Evolutionary conservation across 768 basidiomycete species (phyloP), one percentile per base, ranked within the genome.

Genomic region (Collybia sp.): DNA sequence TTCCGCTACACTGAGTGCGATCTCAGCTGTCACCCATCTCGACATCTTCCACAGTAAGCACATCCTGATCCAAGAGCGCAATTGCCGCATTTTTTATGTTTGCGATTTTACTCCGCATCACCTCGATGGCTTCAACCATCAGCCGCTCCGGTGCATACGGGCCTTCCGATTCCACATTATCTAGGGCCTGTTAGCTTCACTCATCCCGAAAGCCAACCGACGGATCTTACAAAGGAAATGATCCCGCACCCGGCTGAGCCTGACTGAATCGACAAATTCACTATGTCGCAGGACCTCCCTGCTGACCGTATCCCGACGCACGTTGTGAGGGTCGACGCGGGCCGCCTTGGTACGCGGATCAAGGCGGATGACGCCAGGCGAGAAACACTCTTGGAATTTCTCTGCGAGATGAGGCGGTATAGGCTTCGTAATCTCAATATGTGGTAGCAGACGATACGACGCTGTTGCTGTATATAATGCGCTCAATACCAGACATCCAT

Each of bases 281-380:
- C 86, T 83, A 64, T 97, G 88, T 51, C 95, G 79, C 37, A 96
- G 72, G 1, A 94, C 94, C 66, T 98, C 94, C 38, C 96, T 75
- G 52, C 83, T 91, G 59, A 99, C 89, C 2, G 83, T 88, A 59
- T 99, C 96, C 47, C 82, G 83, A 30, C 94, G 75, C 15, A 93
- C 78, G 31, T 77, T 74, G 13, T 75, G 64, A 40, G 77, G 65
- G 56, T 89, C 79, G 16, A 88, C 83, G 39, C 70, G 74, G 30
- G 87, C 79, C 44, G 64, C 66, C 56, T 80, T 74, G 16, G 84
- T 84, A 16, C 56, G 61, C 0, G 78, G 72, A 52, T 82, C 69
- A 30, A 90, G 64, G 36, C 74, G 72, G 48, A 93, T 83, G 41
- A 92, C 89, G 2, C 88, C 88, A 0, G 83, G 77, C 1, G 93